phyloP scores from a whole-genome alignment of 2,329 filamentous ascomycete species.

The Magnaporthiopsis incrustans region DNA sequence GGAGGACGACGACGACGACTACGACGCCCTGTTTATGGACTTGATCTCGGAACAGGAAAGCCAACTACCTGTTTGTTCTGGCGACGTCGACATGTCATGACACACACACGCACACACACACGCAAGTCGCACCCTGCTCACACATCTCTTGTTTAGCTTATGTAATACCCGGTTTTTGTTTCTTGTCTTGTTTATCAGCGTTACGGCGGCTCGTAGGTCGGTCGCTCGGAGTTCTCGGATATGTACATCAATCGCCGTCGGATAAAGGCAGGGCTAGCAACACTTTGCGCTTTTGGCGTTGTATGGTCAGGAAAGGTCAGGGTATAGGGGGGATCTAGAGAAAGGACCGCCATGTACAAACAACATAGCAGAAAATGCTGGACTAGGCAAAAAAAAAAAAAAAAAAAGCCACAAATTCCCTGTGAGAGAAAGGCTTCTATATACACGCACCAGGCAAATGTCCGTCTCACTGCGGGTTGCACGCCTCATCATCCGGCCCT shows the following conservation, averaged over 20 bases:
- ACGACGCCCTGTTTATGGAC: slow-evolving; percentile 59
- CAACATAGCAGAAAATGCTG: neutral
- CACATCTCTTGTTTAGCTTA: neutral
- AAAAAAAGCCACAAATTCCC: neutral
- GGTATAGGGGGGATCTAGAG: neutral
- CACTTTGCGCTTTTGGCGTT: neutral
- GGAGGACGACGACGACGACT: slow-evolving; percentile 46
- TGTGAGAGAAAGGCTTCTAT: too few species aligned
- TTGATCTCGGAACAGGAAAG: slow-evolving; percentile 40
- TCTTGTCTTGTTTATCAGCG: slow-evolving; percentile 4
- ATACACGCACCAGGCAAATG: neutral
- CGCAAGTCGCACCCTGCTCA: neutral
- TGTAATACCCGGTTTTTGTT: neutral
- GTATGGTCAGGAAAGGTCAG: too few species aligned
- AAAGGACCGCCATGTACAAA: neutral
- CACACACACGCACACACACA: neutral
- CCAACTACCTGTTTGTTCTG: slow-evolving; percentile 19
- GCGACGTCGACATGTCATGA: slow-evolving; percentile 37
- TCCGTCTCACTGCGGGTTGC: slow-evolving; percentile 46
- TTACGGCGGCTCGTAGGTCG: neutral
- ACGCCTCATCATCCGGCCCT: slow-evolving; percentile 48
- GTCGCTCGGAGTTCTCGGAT: slow-evolving; percentile 8
- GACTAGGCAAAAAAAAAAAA: neutral
- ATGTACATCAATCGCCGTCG: neutral
- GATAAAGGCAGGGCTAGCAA: neutral